A percentile compares a stretch with the other conserved stretches of the same genome.
phyloP scores from a whole-genome alignment of 1,284 basidiomycete species.

The Exobasidium rhododendri region DNA sequence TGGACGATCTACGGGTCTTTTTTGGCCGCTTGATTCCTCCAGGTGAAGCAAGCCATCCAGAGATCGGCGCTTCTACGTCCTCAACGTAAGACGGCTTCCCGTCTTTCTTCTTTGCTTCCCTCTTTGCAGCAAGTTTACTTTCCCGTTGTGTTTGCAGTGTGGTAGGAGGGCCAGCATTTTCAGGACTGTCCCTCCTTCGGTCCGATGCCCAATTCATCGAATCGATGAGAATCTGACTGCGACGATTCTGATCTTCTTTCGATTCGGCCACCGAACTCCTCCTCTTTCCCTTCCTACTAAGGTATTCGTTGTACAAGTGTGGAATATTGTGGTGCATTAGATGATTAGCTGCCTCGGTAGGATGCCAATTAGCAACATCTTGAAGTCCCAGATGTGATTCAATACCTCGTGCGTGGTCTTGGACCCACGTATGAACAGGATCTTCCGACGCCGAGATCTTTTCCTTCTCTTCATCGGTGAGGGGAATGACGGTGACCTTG shows the following conservation, averaged over 20 bases:
- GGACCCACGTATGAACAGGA: constrained; percentile 40
- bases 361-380: constrained; percentile 29
- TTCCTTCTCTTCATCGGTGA: constrained; percentile 36
- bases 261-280: constrained; percentile 23
- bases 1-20: neutral
- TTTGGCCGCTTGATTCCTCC: neutral
- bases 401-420: constrained; percentile 31
- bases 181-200: neutral
- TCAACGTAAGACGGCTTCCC: neutral
- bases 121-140: neutral
- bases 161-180: neutral
- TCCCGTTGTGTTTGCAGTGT: neutral
- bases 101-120: neutral
- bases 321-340: constrained; percentile 32
- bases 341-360: constrained; percentile 25
- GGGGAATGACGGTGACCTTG: constrained; percentile 38
- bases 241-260: constrained; percentile 23
- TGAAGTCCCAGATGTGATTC: constrained; percentile 28
- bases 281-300: neutral
- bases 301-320: constrained; percentile 25
- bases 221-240: constrained; percentile 28
- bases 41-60: neutral
- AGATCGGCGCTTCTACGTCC: neutral
- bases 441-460: constrained; percentile 24
- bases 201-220: constrained; percentile 33